Conservation (phyloP, 1,284 basidiomycete genomes). For the Ustilago tritici region DNA sequence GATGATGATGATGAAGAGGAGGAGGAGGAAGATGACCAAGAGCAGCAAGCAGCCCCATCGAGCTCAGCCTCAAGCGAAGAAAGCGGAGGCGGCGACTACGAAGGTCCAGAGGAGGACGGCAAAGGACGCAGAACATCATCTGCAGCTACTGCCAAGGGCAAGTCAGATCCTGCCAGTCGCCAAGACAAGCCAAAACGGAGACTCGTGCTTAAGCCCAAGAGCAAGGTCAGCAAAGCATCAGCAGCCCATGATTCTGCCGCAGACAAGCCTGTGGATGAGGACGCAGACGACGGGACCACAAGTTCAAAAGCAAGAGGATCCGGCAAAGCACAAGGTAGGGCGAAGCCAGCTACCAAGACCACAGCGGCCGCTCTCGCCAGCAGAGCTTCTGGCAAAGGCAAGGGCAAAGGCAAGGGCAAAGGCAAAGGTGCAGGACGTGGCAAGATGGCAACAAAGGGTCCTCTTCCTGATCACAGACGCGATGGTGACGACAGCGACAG, state of each 20-base stretch:
- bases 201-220: slow-evolving; percentile 49
- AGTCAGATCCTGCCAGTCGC: slow-evolving; percentile 17
- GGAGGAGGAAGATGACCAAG: slow-evolving; percentile 9
- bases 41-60: slow-evolving; percentile 17
- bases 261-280: slow-evolving; percentile 14
- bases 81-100: slow-evolving; percentile 39
- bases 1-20: slow-evolving; percentile 32
- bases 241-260: slow-evolving; percentile 21
- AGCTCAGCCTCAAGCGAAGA: slow-evolving; percentile 26
- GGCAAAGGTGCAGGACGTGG: slow-evolving; percentile 43
- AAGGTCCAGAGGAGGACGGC: slow-evolving; percentile 16
- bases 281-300: neutral
- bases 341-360: slow-evolving; percentile 32
- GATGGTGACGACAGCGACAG: slow-evolving; percentile 47
- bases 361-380: slow-evolving; percentile 39
- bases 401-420: slow-evolving; percentile 49
- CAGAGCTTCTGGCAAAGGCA: slow-evolving; percentile 39
- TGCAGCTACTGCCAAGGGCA: slow-evolving; percentile 21
- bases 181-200: slow-evolving; percentile 41
- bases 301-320: slow-evolving; percentile 3
- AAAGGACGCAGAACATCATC: slow-evolving; percentile 31
- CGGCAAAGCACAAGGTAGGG: slow-evolving; percentile 20
- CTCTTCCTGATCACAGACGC: slow-evolving; percentile 25
- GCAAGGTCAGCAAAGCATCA: slow-evolving; percentile 32
- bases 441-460: slow-evolving; percentile 49